phyloP scores from a whole-genome alignment of 2,329 filamentous ascomycete genomes.

The Daldinia eschscholtzii region DNA sequence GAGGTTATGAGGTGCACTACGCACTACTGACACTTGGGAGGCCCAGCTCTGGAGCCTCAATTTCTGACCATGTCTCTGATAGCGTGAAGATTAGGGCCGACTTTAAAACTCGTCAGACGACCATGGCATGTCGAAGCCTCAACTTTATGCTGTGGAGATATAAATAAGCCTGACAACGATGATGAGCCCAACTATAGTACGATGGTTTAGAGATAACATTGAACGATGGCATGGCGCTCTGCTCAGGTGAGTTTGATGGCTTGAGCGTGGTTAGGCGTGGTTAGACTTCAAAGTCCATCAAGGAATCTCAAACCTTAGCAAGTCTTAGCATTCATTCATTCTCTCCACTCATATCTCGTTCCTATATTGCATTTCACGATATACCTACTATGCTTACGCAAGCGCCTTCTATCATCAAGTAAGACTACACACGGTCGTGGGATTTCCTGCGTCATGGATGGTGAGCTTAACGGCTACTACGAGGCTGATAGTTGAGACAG shows the following conservation, averaged over 20 bases:
- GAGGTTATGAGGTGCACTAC: too few relatives aligned
- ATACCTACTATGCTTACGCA: constrained; percentile 5
- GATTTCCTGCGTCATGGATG: background rate
- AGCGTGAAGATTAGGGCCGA: constrained; percentile 8
- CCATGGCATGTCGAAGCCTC: background rate
- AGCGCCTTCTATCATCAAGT: background rate
- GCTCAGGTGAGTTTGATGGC: constrained; percentile 6
- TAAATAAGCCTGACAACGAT: background rate
- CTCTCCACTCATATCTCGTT: background rate
- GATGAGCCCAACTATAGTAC: background rate
- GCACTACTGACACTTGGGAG: background rate
- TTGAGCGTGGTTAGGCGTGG: constrained; percentile 3
- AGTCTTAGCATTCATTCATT: background rate
- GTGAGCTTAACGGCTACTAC: background rate
- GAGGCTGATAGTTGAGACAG: constrained; percentile 3
- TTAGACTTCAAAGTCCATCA: background rate
- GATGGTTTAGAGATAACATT: background rate
- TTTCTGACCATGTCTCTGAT: background rate
- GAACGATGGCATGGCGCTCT: background rate
- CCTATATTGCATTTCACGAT: background rate
- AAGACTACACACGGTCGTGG: background rate
- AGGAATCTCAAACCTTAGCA: background rate
- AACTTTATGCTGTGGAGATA: background rate
- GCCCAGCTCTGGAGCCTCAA: background rate
- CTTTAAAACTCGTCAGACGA: background rate